Conservation (phyloP, 352 stramenopile genomes). For the Phytopythium cucurbitacearum region DNA sequence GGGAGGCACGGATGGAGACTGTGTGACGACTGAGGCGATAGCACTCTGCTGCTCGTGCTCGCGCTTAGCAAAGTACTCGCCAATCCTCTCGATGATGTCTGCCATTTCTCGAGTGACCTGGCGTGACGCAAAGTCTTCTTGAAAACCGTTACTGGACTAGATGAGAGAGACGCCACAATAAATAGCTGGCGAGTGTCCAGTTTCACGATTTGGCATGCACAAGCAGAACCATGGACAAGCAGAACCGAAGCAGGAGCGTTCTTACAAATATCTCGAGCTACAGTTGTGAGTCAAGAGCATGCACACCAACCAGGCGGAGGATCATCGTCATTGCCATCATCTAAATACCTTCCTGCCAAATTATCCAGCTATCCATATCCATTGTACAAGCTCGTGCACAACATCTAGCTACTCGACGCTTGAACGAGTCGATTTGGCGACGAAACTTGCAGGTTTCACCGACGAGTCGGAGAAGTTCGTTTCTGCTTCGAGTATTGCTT, state of each 20-base stretch:
- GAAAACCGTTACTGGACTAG: conserved; percentile 7
- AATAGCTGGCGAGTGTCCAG: too few species aligned
- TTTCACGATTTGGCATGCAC: too few species aligned
- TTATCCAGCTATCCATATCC: not conserved
- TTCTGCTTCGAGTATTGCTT: conserved; percentile 61
- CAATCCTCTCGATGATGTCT: conserved; percentile 65
- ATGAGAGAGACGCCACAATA: too few species aligned
- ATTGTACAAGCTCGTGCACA: too few species aligned
- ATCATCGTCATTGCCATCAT: not conserved
- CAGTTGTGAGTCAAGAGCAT: too few species aligned
- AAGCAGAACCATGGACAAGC: too few species aligned
- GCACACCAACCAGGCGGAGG: too few species aligned
- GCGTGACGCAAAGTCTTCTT: too few species aligned
- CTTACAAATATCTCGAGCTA: too few species aligned
- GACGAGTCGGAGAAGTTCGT: conserved; percentile 26
- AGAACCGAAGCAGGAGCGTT: too few species aligned
- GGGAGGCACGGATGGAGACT: not conserved
- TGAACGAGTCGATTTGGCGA: too few species aligned
- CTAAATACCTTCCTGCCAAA: not conserved
- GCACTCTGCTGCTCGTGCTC: conserved; percentile 49
- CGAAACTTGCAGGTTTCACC: conserved; percentile 1
- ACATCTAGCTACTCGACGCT: too few species aligned
- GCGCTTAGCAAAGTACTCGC: conserved; percentile 62
- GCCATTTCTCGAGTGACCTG: conserved; percentile 25
- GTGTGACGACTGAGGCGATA: conserved; percentile 12